phyloP scores from a whole-genome alignment of 305 asterid genomes.

The Solanum hybrid region DNA sequence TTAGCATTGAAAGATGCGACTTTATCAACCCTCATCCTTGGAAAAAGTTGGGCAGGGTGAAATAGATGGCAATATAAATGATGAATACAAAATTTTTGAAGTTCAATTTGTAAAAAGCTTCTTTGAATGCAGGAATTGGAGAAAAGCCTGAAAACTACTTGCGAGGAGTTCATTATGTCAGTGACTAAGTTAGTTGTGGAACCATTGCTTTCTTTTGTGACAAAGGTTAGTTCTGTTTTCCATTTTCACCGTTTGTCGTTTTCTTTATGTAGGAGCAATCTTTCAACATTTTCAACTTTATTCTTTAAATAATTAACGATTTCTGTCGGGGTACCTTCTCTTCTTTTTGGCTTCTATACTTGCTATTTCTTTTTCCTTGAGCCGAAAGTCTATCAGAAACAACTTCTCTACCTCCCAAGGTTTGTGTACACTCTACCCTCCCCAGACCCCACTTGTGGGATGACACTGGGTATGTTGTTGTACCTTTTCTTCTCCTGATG shows the following conservation, averaged over 20 bases:
- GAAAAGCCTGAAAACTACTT: constrained; percentile 90
- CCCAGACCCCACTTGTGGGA: neutral
- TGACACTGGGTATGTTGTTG: neutral
- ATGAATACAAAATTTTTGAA: neutral
- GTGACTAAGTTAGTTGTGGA: constrained; percentile 96
- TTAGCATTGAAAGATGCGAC: neutral
- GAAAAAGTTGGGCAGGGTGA: neutral
- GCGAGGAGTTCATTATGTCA: constrained; percentile 97
- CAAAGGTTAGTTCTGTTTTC: constrained; percentile 58
- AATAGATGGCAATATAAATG: neutral
- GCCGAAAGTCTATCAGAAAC: neutral
- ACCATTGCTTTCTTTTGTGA: constrained; percentile 88
- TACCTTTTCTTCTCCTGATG: neutral
- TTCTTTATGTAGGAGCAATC: neutral
- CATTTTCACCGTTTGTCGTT: neutral
- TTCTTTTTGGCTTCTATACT: neutral
- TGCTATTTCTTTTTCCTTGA: neutral
- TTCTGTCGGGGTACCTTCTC: neutral
- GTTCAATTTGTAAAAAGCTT: neutral
- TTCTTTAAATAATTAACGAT: neutral
- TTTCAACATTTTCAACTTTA: neutral
- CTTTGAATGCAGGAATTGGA: constrained; percentile 76
- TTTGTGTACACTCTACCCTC: neutral
- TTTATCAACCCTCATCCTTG: neutral
- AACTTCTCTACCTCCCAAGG: neutral